phyloP scores from a whole-genome alignment of 805 yeast species.

The Clavispora fructus region DNA sequence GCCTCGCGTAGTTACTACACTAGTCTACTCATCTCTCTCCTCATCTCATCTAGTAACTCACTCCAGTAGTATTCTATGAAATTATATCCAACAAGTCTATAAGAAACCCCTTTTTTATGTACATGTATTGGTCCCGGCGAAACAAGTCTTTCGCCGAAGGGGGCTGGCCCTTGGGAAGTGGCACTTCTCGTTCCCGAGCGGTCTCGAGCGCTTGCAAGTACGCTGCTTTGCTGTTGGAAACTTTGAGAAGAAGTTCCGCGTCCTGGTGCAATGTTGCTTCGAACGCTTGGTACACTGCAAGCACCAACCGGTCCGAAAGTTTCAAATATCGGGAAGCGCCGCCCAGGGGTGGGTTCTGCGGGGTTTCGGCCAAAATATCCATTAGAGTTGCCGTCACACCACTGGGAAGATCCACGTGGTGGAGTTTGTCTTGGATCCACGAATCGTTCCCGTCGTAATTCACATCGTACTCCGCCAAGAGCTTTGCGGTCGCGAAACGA shows the following conservation, averaged over 20 bases:
- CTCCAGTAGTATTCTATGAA: background rate
- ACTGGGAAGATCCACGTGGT: constrained; percentile 7
- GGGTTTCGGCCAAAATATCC: constrained; percentile 1
- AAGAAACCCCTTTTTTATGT: constrained; percentile 2
- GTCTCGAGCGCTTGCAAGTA: background rate
- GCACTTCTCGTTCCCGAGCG: background rate
- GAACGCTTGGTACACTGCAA: constrained; percentile 3
- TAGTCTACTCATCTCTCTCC: background rate
- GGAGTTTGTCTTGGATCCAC: constrained; percentile 9
- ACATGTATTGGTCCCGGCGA: constrained; percentile 1
- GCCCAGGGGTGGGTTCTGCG: background rate
- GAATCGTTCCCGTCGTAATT: constrained; percentile 7
- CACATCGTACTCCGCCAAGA: constrained; percentile 9
- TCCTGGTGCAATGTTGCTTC: background rate
- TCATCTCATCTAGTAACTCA: background rate
- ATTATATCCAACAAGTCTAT: constrained; percentile 1
- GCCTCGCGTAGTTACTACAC: too few relatives aligned
- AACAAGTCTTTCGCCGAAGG: background rate
- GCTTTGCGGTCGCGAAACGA: constrained; percentile 6
- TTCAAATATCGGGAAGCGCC: constrained; percentile 6
- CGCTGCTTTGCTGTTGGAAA: background rate
- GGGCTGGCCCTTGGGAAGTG: background rate
- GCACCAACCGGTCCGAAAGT: constrained; percentile 11
- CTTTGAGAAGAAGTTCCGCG: background rate
- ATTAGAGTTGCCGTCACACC: constrained; percentile 3